phyloP scores from a whole-genome alignment of 495 filamentous ascomycete species.

The Daldinia bambusicola region DNA sequence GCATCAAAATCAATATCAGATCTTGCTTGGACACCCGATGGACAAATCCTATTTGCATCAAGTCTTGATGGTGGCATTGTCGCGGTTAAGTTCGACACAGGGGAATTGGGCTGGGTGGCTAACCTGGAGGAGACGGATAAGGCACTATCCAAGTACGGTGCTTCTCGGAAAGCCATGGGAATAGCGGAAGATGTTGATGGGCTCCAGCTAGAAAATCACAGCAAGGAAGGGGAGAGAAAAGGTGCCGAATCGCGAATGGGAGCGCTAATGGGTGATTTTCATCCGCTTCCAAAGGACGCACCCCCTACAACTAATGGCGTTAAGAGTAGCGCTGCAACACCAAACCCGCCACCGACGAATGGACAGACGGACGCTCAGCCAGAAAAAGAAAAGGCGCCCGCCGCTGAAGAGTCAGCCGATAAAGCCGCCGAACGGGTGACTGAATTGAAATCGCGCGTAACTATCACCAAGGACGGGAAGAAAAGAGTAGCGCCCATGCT shows the following conservation, averaged over 20 bases:
- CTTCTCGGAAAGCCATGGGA: constrained; percentile 82
- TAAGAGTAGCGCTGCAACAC: constrained; percentile 46
- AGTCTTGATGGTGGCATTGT: constrained; percentile 90
- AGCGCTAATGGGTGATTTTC: constrained; percentile 89
- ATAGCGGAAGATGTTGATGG: constrained; percentile 91
- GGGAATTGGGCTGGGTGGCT: constrained; percentile 65
- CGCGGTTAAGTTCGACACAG: constrained; percentile 64
- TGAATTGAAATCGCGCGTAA: constrained; percentile 86
- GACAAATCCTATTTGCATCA: constrained; percentile 83
- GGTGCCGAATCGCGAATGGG: constrained; percentile 96
- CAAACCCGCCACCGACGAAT: constrained; percentile 49
- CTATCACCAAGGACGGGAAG: constrained; percentile 95
- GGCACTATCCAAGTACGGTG: constrained; percentile 90
- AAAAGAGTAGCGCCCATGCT: constrained; percentile 93
- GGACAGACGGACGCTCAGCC: constrained; percentile 52
- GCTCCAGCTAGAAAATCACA: constrained; percentile 86
- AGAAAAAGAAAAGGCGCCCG: constrained; percentile 52
- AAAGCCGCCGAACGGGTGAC: constrained; percentile 74
- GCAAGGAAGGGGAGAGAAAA: constrained; percentile 87
- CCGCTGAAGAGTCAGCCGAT: constrained; percentile 59
- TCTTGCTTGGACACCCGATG: constrained; percentile 94
- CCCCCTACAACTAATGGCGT: constrained; percentile 54
- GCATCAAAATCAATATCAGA: constrained; percentile 91
- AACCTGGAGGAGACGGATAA: constrained; percentile 88
- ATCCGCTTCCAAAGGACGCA: constrained; percentile 51